Evolutionary conservation across 2,329 filamentous ascomycete species (phyloP).

Genomic region (Colletotrichum cereale): DNA sequence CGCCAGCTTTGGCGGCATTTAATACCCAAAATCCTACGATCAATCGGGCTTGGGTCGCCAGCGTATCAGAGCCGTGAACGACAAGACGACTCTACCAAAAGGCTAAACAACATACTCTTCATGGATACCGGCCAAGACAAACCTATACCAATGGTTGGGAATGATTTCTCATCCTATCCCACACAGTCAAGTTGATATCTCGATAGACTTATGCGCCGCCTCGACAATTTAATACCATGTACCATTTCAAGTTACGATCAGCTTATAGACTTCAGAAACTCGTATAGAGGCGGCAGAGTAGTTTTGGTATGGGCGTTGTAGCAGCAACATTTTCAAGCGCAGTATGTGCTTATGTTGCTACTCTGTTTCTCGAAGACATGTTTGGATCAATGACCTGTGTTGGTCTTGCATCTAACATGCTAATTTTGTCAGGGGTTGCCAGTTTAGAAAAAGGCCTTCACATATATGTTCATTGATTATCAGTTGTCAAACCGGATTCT

Average conservation of each 20-base stretch:
- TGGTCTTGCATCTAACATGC: background rate
- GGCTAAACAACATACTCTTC: background rate
- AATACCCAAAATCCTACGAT: slow-evolving; percentile 3
- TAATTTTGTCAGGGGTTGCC: background rate
- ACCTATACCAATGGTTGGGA: too few species aligned
- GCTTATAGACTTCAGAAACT: background rate
- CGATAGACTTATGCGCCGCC: background rate
- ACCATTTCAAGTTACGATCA: background rate
- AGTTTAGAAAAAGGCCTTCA: background rate
- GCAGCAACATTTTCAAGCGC: background rate
- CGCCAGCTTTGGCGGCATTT: slow-evolving; percentile 31
- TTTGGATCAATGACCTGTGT: background rate
- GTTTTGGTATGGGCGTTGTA: background rate
- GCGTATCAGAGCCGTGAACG: background rate
- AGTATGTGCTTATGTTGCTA: background rate
- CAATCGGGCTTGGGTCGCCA: background rate
- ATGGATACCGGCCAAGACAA: background rate
- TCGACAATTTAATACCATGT: background rate
- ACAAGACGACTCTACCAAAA: slow-evolving; percentile 6
- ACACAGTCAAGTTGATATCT: background rate
- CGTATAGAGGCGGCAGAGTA: background rate
- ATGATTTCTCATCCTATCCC: background rate
- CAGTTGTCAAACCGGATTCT: too few species aligned
- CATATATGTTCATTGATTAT: too few species aligned
- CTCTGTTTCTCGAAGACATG: background rate